Evolutionary conservation across 169 alveolate species (phyloP).

Genomic region (Sarcocystis neurona): DNA sequence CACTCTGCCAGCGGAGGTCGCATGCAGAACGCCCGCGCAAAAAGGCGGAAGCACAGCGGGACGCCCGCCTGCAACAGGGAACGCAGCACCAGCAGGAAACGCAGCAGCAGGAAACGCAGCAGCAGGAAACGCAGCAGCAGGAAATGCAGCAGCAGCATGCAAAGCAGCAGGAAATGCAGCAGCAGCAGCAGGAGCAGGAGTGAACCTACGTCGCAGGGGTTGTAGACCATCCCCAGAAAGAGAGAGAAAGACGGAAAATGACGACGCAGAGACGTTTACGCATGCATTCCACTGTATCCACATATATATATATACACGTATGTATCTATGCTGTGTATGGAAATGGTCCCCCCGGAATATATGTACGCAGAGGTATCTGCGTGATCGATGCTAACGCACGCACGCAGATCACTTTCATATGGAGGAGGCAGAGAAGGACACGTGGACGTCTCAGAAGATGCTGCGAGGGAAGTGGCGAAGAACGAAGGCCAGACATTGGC

Average conservation of each 20-base stretch:
- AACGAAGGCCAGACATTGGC: neutral
- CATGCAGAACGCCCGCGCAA: neutral
- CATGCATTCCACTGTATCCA: neutral
- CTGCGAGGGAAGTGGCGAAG: neutral
- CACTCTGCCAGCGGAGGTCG: neutral
- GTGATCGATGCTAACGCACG: too few species aligned
- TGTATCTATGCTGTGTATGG: neutral
- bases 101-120: constrained; percentile 19
- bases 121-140: too few species aligned
- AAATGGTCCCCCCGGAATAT: neutral
- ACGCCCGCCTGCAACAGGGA: neutral
- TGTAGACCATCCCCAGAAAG: too few species aligned
- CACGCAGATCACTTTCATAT: neutral
- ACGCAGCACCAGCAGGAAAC: neutral
- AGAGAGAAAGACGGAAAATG: too few species aligned
- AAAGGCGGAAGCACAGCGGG: neutral
- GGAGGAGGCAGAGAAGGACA: constrained; percentile 9
- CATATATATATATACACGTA: neutral
- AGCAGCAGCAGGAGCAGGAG: neutral
- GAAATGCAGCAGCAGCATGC: too few species aligned
- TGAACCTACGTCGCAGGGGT: too few species aligned
- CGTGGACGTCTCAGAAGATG: neutral
- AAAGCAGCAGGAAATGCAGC: too few species aligned
- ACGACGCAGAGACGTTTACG: neutral
- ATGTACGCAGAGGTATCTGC: neutral